Conservation (phyloP, 306 rosid species). For the Rosa multiflora region DNA sequence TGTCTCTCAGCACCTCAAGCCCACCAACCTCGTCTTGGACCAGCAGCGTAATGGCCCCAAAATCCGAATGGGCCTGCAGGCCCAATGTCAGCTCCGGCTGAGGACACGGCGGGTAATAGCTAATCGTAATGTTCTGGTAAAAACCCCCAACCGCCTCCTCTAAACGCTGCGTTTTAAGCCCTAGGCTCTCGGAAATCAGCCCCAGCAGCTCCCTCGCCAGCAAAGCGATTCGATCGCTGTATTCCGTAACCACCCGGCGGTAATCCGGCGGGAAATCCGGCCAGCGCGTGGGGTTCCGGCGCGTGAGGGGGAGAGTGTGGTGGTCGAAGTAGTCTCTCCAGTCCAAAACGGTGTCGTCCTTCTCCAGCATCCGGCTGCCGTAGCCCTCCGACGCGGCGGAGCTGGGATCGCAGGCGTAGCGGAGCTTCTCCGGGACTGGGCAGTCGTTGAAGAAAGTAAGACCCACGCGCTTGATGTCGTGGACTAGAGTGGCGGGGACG, state of each 20-base stretch:
- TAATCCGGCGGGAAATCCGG: constrained; percentile 58
- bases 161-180: constrained; percentile 53
- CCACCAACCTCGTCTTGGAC: constrained; percentile 87
- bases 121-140: constrained; percentile 79
- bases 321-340: constrained; percentile 97
- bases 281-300: constrained; percentile 75
- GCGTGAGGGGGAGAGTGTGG: constrained; percentile 79
- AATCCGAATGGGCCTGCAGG: constrained; percentile 84
- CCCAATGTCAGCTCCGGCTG: constrained; percentile 89
- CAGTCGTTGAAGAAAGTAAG: constrained; percentile 60
- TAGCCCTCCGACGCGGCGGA: constrained; percentile 79
- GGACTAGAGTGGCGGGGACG: constrained; percentile 44
- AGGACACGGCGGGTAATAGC: constrained; percentile 88
- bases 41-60: constrained; percentile 74
- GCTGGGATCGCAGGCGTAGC: constrained; percentile 50
- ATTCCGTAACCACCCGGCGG: constrained; percentile 43
- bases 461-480: constrained; percentile 43
- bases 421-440: constrained; percentile 58
- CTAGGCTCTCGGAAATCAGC: constrained; percentile 66
- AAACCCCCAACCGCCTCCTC: constrained; percentile 68
- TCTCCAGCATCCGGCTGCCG: constrained; percentile 75
- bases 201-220: constrained; percentile 64
- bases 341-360: constrained; percentile 49
- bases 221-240: constrained; percentile 51
- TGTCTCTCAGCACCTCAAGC: constrained; percentile 64